A percentile compares a stretch with the other conserved stretches of the same genome.
Evolutionary conservation across 1,139 yeast species (phyloP).

Genomic region (Candida sp.): DNA sequence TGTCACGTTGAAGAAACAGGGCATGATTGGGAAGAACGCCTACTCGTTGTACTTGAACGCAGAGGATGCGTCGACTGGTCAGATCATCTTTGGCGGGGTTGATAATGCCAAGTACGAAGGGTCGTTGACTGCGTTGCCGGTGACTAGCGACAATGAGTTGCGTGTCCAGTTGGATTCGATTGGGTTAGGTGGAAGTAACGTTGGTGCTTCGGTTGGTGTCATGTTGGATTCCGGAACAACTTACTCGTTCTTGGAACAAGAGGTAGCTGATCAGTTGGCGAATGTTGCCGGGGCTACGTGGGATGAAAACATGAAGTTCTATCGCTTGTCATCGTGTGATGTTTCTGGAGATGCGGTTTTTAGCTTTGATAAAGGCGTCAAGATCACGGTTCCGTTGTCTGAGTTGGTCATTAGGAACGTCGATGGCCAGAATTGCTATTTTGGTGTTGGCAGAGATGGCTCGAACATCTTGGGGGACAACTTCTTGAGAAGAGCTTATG

Average conservation of each 20-base stretch:
- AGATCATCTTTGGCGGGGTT: too few species aligned
- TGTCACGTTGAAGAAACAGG: too few species aligned
- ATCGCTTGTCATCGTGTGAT: conserved; percentile 9
- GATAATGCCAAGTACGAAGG: too few species aligned
- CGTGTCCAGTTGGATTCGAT: too few species aligned
- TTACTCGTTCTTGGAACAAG: conserved; percentile 14
- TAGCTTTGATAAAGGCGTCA: conserved; percentile 31
- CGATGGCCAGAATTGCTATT: conserved; percentile 7
- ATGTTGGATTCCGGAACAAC: too few species aligned
- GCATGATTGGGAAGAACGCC: too few species aligned
- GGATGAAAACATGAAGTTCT: conserved; percentile 15
- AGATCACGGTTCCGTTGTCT: conserved; percentile 32
- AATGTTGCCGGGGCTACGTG: conserved; percentile 22
- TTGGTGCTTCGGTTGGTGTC: too few species aligned
- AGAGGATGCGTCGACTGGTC: too few species aligned
- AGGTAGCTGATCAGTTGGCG: conserved; percentile 15
- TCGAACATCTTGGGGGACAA: conserved; percentile 27
- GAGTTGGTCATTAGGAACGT: conserved; percentile 18
- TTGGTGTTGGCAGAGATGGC: conserved; percentile 9
- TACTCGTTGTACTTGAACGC: too few species aligned
- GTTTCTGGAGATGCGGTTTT: conserved; percentile 14
- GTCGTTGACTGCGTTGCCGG: too few species aligned
- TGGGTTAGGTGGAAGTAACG: too few species aligned
- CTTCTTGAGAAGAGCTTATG: conserved; percentile 34
- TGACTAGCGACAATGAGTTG: too few species aligned